Base-by-base conservation (phyloP, 495 filamentous ascomycete species). In the Talaromyces borbonicus region DNA sequence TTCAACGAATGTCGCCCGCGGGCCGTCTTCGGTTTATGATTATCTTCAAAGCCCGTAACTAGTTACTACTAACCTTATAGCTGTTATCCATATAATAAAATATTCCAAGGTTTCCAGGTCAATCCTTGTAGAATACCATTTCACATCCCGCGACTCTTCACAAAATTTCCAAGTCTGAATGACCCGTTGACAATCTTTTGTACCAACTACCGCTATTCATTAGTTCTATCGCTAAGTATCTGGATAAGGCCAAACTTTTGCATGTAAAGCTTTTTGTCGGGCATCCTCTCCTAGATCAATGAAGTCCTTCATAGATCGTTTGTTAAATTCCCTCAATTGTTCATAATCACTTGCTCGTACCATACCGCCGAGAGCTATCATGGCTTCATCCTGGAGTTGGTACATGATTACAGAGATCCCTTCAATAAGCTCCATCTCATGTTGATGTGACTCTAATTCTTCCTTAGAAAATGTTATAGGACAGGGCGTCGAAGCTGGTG, bases 311-410 rank as follows among this genome's bases (percentile, higher is more conserved):
- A 49, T 49, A 22, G 37, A 52, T 22, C 20, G 24, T 11, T 43
- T 32, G 39, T 52, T 52, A 26, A 52, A 31, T 16, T 52, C 30
- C 27, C 14, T 43, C 15, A 31, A 33, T 18, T 26, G 46, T 38
- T 49, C 46, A 25, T 52, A 52, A 18, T 49, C 47, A 14, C 49
- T 39, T 20, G 5, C 46, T n/a, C 50, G 50, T 23, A 52, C 26
- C 49, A 51, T 51, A 18, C 48, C 48, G 32, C 43, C 43, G 18
- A 51, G 45, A 12, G 49, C 42, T n/a, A 48, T 51, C 8, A 51
- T 30, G n/a, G 42, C 49, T 41, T 27, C 36, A 47, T 48, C 49
- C 22, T 51, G 49, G 12, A 48, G 49, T 36, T 51, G 31, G 30
- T 51, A 43, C 12, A 51, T 22, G 25, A 48, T 51, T n/a, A n/a